Base-by-base conservation (phyloP, 139 green algal genomes). In the Chlamydomonas asymmetrica region DNA sequence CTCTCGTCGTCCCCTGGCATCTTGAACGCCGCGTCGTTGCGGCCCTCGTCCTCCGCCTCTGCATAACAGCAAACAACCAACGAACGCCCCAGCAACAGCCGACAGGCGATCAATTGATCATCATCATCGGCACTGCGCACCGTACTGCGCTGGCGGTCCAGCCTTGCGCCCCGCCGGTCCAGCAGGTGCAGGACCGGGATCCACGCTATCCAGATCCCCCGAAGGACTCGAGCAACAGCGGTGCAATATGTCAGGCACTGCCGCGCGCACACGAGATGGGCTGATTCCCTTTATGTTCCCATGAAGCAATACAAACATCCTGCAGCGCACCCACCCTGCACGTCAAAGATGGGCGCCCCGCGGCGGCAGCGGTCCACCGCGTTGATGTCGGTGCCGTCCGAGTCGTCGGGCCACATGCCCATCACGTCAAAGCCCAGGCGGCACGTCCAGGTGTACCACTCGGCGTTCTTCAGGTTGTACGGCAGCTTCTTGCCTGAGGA, bases 361-460 rank as follows among this genome's bases (percentile, higher is more conserved):
- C 71, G 56, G 5, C 70, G 50, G 10, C 45, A 63, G 18, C 84
- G 68, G 69, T 74, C 70, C 66, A 87, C 75, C 20, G 75, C n/a
- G 52, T 88, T 88, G 35, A 91, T 74, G 75, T 91, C 83, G 8
- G 79, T 85, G 27, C 80, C 71, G 73, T 85, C 78, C 3, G 71
- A 75, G 66, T 68, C 37, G 57, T 80, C 72, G 27, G 78, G 80
- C 86, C 86, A 91, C 35, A 91, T 84, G 29, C 86, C 86, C 81
- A 91, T 87, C 20, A 91, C 86, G 56, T 68, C 34, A 45, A 91
- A 91, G 29, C 86, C 86, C 34, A 89, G 56, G 0, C 45, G 25
- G 43, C 61, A 72, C 0, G 83, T 88, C 69, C 54, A 86, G 7
- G 80, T 86, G 66, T 72, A 20, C 80, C 74, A 84, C 25, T 74